These are phyloP conservation scores for Cytospora piceicola DNA, from an alignment of 2,329 filamentous ascomycete genomes.

Conservation along the genomic window DNA sequence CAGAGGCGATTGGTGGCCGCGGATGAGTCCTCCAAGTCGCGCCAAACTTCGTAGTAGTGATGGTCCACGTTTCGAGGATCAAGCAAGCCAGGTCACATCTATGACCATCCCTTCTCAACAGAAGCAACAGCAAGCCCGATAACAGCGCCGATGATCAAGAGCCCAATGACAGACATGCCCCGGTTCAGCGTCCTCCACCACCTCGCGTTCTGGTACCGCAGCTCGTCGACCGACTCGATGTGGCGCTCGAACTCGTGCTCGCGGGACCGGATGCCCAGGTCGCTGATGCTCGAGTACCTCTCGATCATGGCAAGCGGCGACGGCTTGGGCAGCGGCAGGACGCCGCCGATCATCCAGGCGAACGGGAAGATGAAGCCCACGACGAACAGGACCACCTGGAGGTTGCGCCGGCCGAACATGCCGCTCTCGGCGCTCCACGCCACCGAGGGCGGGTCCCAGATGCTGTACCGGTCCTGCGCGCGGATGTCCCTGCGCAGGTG, in stretches of 20 bases:
- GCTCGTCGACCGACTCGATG: constrained; percentile 46
- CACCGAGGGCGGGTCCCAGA: constrained; percentile 75
- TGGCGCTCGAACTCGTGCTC: constrained; percentile 43
- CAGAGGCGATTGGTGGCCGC: not conserved
- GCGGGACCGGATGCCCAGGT: constrained; percentile 40
- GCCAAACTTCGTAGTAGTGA: not conserved
- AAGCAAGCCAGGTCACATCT: constrained; percentile 11
- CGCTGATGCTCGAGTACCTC: constrained; percentile 45
- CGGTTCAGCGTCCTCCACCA: constrained; percentile 66
- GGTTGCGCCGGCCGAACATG: constrained; percentile 68
- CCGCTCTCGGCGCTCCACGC: constrained; percentile 66
- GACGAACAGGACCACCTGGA: constrained; percentile 76
- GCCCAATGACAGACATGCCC: constrained; percentile 59
- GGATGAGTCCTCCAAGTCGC: not conserved
- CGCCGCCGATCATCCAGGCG: constrained; percentile 79
- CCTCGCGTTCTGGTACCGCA: constrained; percentile 54
- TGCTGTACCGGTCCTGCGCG: constrained; percentile 56
- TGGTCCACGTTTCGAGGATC: not conserved
- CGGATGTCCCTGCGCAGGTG: constrained; percentile 69
- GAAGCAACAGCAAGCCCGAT: constrained; percentile 57
- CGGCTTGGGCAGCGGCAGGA: constrained; percentile 70
- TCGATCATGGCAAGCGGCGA: constrained; percentile 58
- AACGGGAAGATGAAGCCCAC: constrained; percentile 79
- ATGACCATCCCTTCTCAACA: constrained; percentile 48
- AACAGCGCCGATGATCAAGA: constrained; percentile 58